Percentiles rank a stretch among this genome's conserved stretches.
phyloP scores from a whole-genome alignment of 768 basidiomycete species.

The Dacryopinax primogenitus region DNA sequence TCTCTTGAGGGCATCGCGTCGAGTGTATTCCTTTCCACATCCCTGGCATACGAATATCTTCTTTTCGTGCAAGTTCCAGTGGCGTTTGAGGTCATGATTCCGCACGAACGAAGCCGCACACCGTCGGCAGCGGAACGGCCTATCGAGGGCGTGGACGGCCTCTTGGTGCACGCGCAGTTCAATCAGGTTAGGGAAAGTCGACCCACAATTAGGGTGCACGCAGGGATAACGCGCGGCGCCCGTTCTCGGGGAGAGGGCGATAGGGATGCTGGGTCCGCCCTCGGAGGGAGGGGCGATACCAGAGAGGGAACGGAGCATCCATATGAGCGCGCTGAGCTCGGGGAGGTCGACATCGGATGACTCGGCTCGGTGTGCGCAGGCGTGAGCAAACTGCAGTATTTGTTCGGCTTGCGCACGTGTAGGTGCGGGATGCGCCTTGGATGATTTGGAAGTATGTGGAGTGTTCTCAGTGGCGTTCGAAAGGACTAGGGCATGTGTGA shows the following conservation, averaged over 20 bases:
- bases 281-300: conserved; percentile 37
- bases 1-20: conserved; percentile 33
- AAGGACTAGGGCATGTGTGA: conserved; percentile 8
- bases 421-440: conserved; percentile 50
- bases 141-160: conserved; percentile 50
- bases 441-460: no score
- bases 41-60: conserved; percentile 11
- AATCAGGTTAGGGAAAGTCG: conserved; percentile 57
- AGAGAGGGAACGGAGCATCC: conserved; percentile 67
- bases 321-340: conserved; percentile 69
- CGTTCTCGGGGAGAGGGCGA: conserved; percentile 33
- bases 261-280: conserved; percentile 27
- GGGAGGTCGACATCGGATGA: conserved; percentile 47
- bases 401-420: conserved; percentile 63
- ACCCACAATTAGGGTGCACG: conserved; percentile 48
- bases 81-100: conserved; percentile 16
- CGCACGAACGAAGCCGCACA: conserved; percentile 15
- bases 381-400: conserved; percentile 64
- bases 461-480: conserved; percentile 13
- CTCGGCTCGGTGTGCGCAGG: conserved; percentile 45
- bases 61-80: conserved; percentile 39
- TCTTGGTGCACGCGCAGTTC: conserved; percentile 54
- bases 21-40: conserved; percentile 32
- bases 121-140: conserved; percentile 42
- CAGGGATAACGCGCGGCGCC: conserved; percentile 68